phyloP scores from a whole-genome alignment of 495 filamentous ascomycete genomes.

The Penicillium parvum region DNA sequence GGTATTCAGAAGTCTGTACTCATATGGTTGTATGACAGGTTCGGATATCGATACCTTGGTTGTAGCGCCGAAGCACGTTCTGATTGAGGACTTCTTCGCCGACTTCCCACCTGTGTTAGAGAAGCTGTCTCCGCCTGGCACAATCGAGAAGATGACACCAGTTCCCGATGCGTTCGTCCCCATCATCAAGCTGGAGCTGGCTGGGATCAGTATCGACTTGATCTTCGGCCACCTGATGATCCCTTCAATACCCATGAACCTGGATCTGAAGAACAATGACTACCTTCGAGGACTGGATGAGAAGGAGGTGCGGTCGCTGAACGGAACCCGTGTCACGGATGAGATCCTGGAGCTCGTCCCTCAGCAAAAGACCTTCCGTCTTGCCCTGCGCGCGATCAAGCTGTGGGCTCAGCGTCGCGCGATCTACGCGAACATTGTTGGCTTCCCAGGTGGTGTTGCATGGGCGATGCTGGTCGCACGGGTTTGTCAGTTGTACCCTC shows the following conservation, averaged over 20 bases:
- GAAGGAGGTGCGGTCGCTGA: slow-evolving; percentile 78
- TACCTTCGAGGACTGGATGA: slow-evolving; percentile 84
- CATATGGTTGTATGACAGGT: slow-evolving; percentile 40
- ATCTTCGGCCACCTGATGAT: slow-evolving; percentile 80
- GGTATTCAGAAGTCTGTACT: too few species aligned
- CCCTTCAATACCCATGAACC: slow-evolving; percentile 64
- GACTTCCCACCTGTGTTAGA: slow-evolving; percentile 74
- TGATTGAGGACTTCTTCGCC: slow-evolving; percentile 84
- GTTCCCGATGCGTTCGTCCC: slow-evolving; percentile 90
- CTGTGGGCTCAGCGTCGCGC: slow-evolving; percentile 92
- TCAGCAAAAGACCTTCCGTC: slow-evolving; percentile 79
- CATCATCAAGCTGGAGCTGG: slow-evolving; percentile 91
- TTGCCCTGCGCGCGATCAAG: slow-evolving; percentile 86
- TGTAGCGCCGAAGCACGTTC: slow-evolving; percentile 81
- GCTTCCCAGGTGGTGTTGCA: slow-evolving; percentile 93
- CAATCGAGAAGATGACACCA: slow-evolving; percentile 78
- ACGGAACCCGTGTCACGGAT: slow-evolving; percentile 88
- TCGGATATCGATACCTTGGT: slow-evolving; percentile 98
- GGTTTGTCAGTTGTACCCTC: slow-evolving; percentile 96
- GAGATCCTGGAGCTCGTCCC: slow-evolving; percentile 87
- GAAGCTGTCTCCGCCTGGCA: slow-evolving; percentile 65
- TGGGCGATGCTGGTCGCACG: slow-evolving; percentile 97
- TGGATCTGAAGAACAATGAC: slow-evolving; percentile 74
- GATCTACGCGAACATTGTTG: slow-evolving; percentile 92
- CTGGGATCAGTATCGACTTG: slow-evolving; percentile 88